Percentiles rank a stretch among this genome's conserved stretches.
Conservation (phyloP, 2,329 filamentous ascomycete genomes). For the Simplicillium aogashimaense region DNA sequence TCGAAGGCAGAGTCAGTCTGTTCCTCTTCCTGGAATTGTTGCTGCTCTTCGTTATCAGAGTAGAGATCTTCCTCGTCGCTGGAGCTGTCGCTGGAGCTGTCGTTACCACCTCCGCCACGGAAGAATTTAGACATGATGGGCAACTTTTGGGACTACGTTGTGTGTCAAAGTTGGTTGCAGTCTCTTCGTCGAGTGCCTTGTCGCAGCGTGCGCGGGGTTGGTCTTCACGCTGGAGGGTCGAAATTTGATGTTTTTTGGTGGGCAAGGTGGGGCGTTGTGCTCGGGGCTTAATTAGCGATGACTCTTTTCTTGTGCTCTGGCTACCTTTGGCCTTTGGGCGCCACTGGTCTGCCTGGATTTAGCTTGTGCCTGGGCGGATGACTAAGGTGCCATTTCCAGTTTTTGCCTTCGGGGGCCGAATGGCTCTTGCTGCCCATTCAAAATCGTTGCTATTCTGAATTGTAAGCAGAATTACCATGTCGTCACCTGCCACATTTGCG, state of each 20-base stretch:
- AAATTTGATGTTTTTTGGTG: conserved; percentile 34
- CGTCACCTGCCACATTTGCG: neutral
- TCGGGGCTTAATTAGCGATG: conserved; percentile 26
- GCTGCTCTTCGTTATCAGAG: conserved; percentile 60
- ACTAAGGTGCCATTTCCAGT: no score
- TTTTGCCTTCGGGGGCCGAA: no score
- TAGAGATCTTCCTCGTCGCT: conserved; percentile 96
- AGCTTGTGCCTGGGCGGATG: conserved; percentile 6
- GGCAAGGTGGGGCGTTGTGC: conserved; percentile 26
- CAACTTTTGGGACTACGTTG: neutral
- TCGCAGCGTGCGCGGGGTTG: conserved; percentile 25
- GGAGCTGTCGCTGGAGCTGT: conserved; percentile 92
- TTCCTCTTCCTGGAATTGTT: conserved; percentile 45
- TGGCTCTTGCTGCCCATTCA: no score
- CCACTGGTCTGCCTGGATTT: no score
- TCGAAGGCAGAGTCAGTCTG: conserved; percentile 38
- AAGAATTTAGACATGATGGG: conserved; percentile 91
- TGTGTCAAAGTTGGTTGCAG: conserved; percentile 1
- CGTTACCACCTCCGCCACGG: conserved; percentile 60
- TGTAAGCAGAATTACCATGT: neutral
- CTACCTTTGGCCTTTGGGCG: neutral
- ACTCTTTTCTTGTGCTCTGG: neutral
- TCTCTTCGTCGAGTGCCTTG: conserved; percentile 2
- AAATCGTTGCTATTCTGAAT: no score
- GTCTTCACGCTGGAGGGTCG: conserved; percentile 17